phyloP scores from a whole-genome alignment of 1,284 basidiomycete genomes.

The Ceratobasidium sp. region DNA sequence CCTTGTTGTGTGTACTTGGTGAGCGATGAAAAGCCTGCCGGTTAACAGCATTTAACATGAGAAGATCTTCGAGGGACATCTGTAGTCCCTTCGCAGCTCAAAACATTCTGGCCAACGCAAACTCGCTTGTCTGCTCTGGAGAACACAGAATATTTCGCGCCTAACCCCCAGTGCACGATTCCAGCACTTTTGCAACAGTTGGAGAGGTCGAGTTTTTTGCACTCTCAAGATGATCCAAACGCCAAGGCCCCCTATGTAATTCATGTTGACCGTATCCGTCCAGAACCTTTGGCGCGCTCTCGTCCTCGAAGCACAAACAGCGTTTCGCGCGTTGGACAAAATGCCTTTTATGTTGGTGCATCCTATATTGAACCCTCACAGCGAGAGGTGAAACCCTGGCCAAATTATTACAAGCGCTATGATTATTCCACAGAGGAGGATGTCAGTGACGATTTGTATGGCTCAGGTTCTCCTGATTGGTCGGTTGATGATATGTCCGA shows the following conservation, averaged over 20 bases:
- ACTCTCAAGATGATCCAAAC: neutral
- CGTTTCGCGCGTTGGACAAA: constrained; percentile 1
- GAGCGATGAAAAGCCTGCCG: neutral
- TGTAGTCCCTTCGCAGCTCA: neutral
- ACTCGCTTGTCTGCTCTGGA: neutral
- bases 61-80: constrained; percentile 31
- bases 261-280: constrained; percentile 10
- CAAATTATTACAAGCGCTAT: no score
- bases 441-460: neutral
- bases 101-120: neutral
- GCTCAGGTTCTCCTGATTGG: neutral
- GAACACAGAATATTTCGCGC: constrained; percentile 14
- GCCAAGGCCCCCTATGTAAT: constrained; percentile 10
- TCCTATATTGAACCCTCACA: neutral
- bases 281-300: neutral
- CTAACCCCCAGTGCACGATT: constrained; percentile 10
- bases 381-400: neutral
- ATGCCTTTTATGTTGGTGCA: neutral
- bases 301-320: neutral
- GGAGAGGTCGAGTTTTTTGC: neutral
- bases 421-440: no score
- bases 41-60: neutral
- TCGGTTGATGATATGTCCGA: neutral
- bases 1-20: constrained; percentile 28
- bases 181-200: constrained; percentile 10